Evolutionary conservation across 2,329 filamentous ascomycete genomes (phyloP).

Genomic region (Hypoxylon sp.): DNA sequence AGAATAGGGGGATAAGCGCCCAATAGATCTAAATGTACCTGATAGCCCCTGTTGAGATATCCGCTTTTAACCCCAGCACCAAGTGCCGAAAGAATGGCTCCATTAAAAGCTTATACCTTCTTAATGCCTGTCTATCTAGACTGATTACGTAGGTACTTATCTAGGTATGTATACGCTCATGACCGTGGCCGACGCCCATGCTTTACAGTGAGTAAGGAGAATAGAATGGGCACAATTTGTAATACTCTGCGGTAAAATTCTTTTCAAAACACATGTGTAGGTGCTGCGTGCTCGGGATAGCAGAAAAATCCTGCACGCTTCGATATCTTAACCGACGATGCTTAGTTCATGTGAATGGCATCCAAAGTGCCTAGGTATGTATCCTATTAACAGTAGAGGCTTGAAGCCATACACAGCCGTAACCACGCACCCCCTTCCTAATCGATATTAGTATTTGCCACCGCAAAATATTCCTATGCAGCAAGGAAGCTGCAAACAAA

Average conservation of each 20-base stretch:
- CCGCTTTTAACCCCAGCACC: not conserved
- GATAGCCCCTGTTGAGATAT: not conserved
- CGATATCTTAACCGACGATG: not conserved
- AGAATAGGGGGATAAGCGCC: not conserved
- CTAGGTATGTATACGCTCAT: not conserved
- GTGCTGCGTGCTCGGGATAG: not conserved
- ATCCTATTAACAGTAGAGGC: too few species aligned
- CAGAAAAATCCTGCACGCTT: not conserved
- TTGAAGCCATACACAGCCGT: not conserved
- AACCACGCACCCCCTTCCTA: not conserved
- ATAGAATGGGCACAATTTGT: not conserved
- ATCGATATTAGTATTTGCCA: not conserved
- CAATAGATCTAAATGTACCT: not conserved
- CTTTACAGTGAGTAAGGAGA: not conserved
- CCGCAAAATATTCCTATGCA: not conserved
- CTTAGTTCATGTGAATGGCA: not conserved
- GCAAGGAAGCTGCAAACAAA: not conserved
- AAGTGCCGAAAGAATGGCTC: not conserved
- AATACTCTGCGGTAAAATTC: too few species aligned
- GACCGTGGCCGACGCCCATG: not conserved
- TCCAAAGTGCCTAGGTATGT: not conserved
- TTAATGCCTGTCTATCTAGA: not conserved
- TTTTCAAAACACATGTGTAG: too few species aligned
- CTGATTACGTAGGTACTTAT: not conserved
- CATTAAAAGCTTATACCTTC: not conserved